Conservation (phyloP, 345 rosid species). For the Eucalyptus pauciflora region DNA sequence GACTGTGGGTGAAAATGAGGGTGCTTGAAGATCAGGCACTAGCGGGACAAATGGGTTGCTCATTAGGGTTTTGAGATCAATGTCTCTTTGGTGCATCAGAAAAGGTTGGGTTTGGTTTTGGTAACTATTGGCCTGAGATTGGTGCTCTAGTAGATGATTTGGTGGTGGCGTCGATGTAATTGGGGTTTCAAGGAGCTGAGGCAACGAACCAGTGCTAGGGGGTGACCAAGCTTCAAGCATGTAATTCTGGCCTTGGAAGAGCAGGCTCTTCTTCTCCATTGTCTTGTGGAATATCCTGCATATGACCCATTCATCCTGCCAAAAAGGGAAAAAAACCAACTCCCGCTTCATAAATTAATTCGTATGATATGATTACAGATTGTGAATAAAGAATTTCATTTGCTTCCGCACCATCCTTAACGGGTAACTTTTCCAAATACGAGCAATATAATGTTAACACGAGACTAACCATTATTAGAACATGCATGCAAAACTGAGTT, state of each 20-base stretch:
- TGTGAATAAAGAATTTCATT: neutral
- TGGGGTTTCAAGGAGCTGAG: slow-evolving; percentile 39
- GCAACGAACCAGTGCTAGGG: slow-evolving; percentile 7
- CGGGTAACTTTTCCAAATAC: neutral
- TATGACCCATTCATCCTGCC: slow-evolving; percentile 96
- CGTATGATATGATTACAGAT: neutral
- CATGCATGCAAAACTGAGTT: neutral
- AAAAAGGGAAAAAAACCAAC: neutral
- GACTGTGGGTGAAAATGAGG: neutral
- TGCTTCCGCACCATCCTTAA: neutral
- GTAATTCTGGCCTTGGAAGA: slow-evolving; percentile 20
- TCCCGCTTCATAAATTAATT: neutral
- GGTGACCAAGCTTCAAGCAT: neutral
- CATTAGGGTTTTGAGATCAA: slow-evolving; percentile 35
- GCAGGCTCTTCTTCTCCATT: slow-evolving; percentile 44
- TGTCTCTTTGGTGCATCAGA: slow-evolving; percentile 17
- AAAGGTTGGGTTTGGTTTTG: slow-evolving; percentile 6
- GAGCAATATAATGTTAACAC: neutral
- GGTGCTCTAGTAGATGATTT: slow-evolving; percentile 10
- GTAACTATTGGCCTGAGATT: slow-evolving; percentile 1
- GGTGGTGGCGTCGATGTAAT: slow-evolving; percentile 1
- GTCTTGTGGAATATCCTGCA: slow-evolving; percentile 78
- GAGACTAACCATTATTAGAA: neutral
- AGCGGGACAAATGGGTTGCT: slow-evolving; percentile 17
- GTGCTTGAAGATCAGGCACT: slow-evolving; percentile 1